These are phyloP conservation scores for Tanacetum coccineum DNA, from an alignment of 129 eudicot species.

Conservation along the genomic window DNA sequence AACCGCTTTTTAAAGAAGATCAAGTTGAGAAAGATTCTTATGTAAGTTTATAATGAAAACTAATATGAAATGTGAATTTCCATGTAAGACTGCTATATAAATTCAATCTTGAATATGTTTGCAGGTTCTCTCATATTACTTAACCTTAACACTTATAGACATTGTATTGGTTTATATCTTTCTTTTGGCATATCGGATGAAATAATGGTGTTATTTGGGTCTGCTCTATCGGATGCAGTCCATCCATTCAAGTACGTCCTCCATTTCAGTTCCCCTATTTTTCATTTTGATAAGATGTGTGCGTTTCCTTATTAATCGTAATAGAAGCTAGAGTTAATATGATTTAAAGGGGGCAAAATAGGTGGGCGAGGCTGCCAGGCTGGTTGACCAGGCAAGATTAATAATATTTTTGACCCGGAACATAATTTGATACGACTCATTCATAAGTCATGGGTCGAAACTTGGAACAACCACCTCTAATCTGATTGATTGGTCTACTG, in stretches of 20 bases:
- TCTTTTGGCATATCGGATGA: constrained; percentile 71
- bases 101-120: constrained; percentile 14
- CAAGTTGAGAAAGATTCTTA: constrained; percentile 66
- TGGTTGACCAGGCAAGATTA: too few relatives aligned
- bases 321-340: too few relatives aligned
- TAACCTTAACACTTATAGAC: constrained; percentile 53
- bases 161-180: constrained; percentile 58
- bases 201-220: constrained; percentile 68
- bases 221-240: constrained; percentile 83
- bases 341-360: too few relatives aligned
- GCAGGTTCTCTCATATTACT: constrained; percentile 77
- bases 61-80: neutral
- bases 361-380: too few relatives aligned
- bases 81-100: constrained; percentile 11
- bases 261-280: neutral
- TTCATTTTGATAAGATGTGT: neutral
- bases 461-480: too few relatives aligned
- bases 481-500: too few relatives aligned
- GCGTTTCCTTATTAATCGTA: too few relatives aligned
- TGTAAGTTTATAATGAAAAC: constrained; percentile 44
- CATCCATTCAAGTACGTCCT: constrained; percentile 80
- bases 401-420: too few relatives aligned
- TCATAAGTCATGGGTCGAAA: too few relatives aligned
- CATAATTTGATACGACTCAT: too few relatives aligned
- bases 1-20: constrained; percentile 75